Base-by-base conservation (phyloP, 2,329 filamentous ascomycete species). In the Cladophialophora yegresii region DNA sequence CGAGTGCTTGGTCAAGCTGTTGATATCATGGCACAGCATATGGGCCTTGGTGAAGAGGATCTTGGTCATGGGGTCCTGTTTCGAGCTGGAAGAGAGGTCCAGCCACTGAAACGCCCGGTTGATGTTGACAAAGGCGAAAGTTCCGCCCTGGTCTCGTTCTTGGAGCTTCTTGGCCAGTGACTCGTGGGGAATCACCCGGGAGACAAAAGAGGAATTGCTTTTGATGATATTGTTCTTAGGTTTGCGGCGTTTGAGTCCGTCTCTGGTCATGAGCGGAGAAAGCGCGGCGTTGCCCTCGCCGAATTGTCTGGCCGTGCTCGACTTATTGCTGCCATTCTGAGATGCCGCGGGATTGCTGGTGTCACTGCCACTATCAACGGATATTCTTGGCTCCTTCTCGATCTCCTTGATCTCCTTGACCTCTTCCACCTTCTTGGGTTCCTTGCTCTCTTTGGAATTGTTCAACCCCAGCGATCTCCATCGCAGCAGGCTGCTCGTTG, bases 221-320 rank as follows among this genome's bases (percentile, higher is more conserved):
- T 99, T 99, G 58, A 93, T 88, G 76, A 99, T 95, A 76, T 96
- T 98, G 78, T 93, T 98, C 83, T 98, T 99, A 2, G 95, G 95
- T 77, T 99, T 99, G 73, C 89, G 86, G 75, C 87, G 85, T 82
- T 97, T 97, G 26, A 81, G 75, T 9, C 80, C 80, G 67, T 83
- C 82, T 72, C 91, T 92, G 32, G 83, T 82, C 58, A 84, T 83
- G 20, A 83, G 82, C 2, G 86, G 75, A 10, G 83, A 81, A 32
- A 98, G 82, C 28, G 91, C 84, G 6, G 88, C 84, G 74, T 96
- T 98, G 59, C 90, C 90, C 72, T 95, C 91, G 7, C 93, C 93
- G 76, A 97, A 97, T 0, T 89, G 86, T 1, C 90, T 89, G 47
- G 76, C 76, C 50, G 76, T 78, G 4, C 74, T 74, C 9, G 69